Base-by-base conservation (phyloP, 305 asterid species). In the Rubia peregrina region DNA sequence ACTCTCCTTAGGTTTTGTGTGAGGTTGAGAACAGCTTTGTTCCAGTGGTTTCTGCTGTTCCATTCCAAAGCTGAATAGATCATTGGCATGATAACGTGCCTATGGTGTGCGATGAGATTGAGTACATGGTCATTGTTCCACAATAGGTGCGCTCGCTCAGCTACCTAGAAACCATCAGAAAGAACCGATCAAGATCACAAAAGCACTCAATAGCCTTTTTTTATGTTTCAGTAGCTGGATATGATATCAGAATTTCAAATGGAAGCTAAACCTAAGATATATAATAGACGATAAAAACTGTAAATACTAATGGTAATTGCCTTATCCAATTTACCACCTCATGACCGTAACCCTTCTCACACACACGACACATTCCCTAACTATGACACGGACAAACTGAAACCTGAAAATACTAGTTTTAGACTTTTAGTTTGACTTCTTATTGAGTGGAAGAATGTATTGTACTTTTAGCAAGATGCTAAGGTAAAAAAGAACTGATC, bases 91-190 rank as follows among this genome's bases (percentile, higher is more conserved):
- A 93, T 83, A 3, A 81, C 86, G 51, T 81, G 88, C 72, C 94
- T 85, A 80, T 91, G 86, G 65, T 81, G 90, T 73, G 82, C 80
- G 14, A 91, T 80, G 46, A 93, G 91, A 77, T 86, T 88, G 61
- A 85, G 73, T 4, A 91, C 75, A 69, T 83, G 97, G 59, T 91
- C 96, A 24, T 93, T 93, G 76, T 91, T 93, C 94, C 95, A 91
- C 38, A 91, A 81, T 77, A 88, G 86, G 75, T 91, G 96, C 43
- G 98, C 90, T 81, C 97, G 84, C 81, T 93, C 98, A 4, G 98
- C 97, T 62, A 93, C 97, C 98, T 93, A 87, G 75, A 73, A 36
- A 73, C 40, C 24, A 33, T 53, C 5, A 70, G 24, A 19, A 65
- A 65, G 1, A 41, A 48, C n/a, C 16, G 71, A 49, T 40, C n/a